These are phyloP conservation scores for Euphorbia schlechtendalii DNA, from an alignment of 441 rosid genomes.

Conservation along the genomic window DNA sequence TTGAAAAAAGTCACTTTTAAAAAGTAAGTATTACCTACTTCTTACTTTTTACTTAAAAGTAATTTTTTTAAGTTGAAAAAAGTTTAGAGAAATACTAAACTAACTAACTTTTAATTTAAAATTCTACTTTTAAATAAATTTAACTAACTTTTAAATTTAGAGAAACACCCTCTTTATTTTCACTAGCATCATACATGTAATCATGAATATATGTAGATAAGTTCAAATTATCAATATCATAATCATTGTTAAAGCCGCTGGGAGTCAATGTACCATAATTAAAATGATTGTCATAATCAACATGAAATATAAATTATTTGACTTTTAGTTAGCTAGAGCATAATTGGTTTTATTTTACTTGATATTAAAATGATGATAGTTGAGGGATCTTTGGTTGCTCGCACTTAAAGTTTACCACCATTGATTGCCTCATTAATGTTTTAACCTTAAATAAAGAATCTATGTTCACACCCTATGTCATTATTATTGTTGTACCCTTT, in stretches of 20 bases:
- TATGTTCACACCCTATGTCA: background rate
- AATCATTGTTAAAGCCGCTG: background rate
- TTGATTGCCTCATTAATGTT: conserved; percentile 1
- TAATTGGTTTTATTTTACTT: background rate
- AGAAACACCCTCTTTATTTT: too few species aligned
- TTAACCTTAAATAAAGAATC: conserved; percentile 5
- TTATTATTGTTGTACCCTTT: background rate
- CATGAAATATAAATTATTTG: background rate
- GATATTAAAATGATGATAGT: background rate
- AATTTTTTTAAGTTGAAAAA: too few species aligned
- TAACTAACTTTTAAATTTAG: too few species aligned
- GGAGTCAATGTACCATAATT: background rate
- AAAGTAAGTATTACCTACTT: too few species aligned
- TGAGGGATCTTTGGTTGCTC: conserved; percentile 11
- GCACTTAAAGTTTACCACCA: conserved; percentile 1
- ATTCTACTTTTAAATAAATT: too few species aligned
- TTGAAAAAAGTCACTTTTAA: too few species aligned
- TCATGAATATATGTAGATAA: too few species aligned
- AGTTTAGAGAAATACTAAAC: too few species aligned
- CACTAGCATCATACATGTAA: too few species aligned
- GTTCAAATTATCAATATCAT: background rate
- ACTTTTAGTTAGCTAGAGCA: background rate
- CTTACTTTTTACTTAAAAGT: too few species aligned
- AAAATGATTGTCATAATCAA: background rate
- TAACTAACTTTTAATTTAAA: too few species aligned